Conservation (phyloP, 176 grass and related monocot genomes). For the Typha latifolia region DNA sequence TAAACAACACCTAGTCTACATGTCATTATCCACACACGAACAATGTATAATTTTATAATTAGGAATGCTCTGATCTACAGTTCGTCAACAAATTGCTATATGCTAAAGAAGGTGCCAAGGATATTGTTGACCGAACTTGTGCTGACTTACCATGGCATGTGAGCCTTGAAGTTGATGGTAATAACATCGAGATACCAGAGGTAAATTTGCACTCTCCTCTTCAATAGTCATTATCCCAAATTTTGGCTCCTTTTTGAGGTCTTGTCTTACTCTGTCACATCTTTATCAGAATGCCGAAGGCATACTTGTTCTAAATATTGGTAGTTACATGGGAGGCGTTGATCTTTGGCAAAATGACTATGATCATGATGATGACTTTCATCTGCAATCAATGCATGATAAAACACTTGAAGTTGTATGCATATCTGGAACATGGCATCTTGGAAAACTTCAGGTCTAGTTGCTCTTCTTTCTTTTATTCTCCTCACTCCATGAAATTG, state of each 20-base stretch:
- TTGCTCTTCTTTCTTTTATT: conserved; percentile 5
- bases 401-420: conserved; percentile 87
- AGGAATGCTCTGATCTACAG: conserved; percentile 19
- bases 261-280: conserved; percentile 22
- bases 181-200: conserved; percentile 75
- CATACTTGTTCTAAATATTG: conserved; percentile 82
- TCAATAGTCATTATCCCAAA: conserved; percentile 5
- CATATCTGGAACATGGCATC: conserved; percentile 91
- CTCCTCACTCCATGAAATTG: neutral
- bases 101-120: conserved; percentile 96
- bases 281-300: conserved; percentile 82
- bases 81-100: conserved; percentile 96
- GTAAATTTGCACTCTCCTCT: conserved; percentile 28
- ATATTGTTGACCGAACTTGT: conserved; percentile 90
- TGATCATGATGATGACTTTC: conserved; percentile 57
- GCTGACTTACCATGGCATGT: conserved; percentile 83
- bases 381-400: conserved; percentile 77
- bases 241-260: conserved; percentile 1
- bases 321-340: conserved; percentile 96
- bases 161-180: conserved; percentile 86
- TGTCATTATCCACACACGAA: neutral
- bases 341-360: conserved; percentile 85
- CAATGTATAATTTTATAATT: neutral
- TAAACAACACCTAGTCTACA: neutral
- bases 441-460: conserved; percentile 94